Evolutionary conservation across 768 basidiomycete genomes (phyloP).

Genomic region (Suillus subaureus): DNA sequence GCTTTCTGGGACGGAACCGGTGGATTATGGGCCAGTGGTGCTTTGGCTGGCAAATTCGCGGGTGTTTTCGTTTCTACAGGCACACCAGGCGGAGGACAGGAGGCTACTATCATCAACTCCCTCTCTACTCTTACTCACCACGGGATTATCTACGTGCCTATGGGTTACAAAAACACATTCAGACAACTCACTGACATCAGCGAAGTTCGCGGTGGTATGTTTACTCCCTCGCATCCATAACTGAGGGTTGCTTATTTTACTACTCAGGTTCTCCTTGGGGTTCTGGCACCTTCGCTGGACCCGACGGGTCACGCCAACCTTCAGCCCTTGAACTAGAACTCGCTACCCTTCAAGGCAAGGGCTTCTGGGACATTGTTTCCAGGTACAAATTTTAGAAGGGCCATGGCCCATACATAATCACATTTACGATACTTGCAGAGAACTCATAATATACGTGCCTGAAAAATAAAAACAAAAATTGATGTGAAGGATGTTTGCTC

Average conservation of each 20-base stretch:
- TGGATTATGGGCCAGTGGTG: constrained; percentile 58
- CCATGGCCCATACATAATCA: not conserved
- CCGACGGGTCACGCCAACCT: constrained; percentile 50
- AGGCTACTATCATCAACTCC: constrained; percentile 51
- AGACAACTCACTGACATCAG: constrained; percentile 41
- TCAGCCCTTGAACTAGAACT: constrained; percentile 51
- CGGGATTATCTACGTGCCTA: constrained; percentile 70
- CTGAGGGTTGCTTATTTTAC: constrained; percentile 8
- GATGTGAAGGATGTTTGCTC: not conserved
- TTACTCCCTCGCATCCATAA: constrained; percentile 2
- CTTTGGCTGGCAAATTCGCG: constrained; percentile 75
- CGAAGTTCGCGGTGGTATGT: constrained; percentile 62
- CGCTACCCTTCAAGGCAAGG: constrained; percentile 51
- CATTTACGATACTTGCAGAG: not conserved
- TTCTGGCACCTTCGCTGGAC: constrained; percentile 61
- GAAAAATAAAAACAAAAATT: not conserved
- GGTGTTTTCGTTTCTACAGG: constrained; percentile 75
- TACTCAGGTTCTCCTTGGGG: constrained; percentile 72
- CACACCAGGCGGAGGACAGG: constrained; percentile 77
- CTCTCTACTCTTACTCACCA: constrained; percentile 71
- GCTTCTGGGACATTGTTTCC: constrained; percentile 52
- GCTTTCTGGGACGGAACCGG: constrained; percentile 80
- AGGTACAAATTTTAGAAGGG: constrained; percentile 32
- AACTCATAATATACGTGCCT: not conserved
- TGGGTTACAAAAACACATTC: constrained; percentile 63